These are phyloP conservation scores for Geotrichum restrictum DNA, from an alignment of 1,139 yeast species.

Conservation along the genomic window DNA sequence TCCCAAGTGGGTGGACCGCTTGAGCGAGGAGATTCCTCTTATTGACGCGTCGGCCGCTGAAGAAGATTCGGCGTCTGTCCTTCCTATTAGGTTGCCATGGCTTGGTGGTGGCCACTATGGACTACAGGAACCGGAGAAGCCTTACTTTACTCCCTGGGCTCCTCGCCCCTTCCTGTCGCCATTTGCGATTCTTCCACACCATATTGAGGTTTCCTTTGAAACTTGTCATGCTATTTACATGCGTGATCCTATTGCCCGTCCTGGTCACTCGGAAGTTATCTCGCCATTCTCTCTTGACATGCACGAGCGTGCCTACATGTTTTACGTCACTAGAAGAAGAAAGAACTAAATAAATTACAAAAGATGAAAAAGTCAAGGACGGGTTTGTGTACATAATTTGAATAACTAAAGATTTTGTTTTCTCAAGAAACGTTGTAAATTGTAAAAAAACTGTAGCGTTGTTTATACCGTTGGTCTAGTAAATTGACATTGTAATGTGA, in stretches of 20 bases:
- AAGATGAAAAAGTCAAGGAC: background rate
- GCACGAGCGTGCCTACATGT: constrained; percentile 95
- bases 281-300: constrained; percentile 79
- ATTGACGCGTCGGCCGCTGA: constrained; percentile 52
- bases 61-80: constrained; percentile 49
- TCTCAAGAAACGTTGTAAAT: no score
- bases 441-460: no score
- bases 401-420: background rate
- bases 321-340: constrained; percentile 63
- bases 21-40: constrained; percentile 46
- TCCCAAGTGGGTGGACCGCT: constrained; percentile 55
- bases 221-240: constrained; percentile 94
- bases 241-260: constrained; percentile 95
- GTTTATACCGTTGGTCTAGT: no score
- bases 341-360: constrained; percentile 23
- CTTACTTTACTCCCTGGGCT: constrained; percentile 94
- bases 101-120: constrained; percentile 63
- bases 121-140: constrained; percentile 66
- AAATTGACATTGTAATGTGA: no score
- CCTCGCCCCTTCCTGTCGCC: constrained; percentile 93
- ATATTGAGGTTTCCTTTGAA: constrained; percentile 80
- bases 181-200: constrained; percentile 87
- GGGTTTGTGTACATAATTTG: background rate
- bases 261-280: constrained; percentile 93
- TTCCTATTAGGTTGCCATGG: constrained; percentile 35